Conservation (phyloP, 163 green algal species). For the Picocystis sp. region DNA sequence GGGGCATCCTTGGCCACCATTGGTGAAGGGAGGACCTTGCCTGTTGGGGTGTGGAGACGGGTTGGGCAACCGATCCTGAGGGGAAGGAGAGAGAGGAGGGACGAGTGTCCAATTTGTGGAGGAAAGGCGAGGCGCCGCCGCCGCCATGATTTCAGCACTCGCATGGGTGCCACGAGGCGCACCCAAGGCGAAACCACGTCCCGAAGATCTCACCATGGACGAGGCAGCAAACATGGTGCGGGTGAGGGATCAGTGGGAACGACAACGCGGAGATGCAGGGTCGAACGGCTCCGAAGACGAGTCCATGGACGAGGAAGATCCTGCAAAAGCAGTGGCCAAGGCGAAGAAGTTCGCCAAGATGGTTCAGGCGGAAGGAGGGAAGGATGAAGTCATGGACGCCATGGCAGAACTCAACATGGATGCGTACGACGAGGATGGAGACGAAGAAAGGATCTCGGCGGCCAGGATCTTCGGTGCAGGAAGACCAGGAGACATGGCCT, state of each 20-base stretch:
- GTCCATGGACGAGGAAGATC: constrained; percentile 38
- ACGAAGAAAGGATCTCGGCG: constrained; percentile 26
- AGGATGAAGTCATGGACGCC: constrained; percentile 31
- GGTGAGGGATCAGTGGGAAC: neutral
- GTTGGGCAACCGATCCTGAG: too few species aligned
- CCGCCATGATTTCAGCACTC: constrained; percentile 65
- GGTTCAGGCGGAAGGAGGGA: constrained; percentile 5
- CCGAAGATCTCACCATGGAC: constrained; percentile 15
- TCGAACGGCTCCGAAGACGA: constrained; percentile 1
- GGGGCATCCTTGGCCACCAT: too few species aligned
- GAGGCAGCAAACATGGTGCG: constrained; percentile 18
- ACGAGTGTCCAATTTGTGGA: neutral
- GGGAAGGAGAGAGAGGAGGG: neutral
- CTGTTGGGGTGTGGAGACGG: too few species aligned
- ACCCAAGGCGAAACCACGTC: constrained; percentile 24
- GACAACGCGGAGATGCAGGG: too few species aligned
- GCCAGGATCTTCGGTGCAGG: constrained; percentile 26
- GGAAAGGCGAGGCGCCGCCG: neutral
- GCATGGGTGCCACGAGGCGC: constrained; percentile 57
- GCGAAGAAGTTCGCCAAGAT: constrained; percentile 6
- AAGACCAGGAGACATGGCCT: constrained; percentile 15
- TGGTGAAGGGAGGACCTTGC: too few species aligned
- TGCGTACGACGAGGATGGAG: constrained; percentile 57
- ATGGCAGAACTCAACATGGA: constrained; percentile 85
- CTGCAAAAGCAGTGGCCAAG: constrained; percentile 11